These are phyloP conservation scores for Berberis vulgaris DNA, from an alignment of 164 flowering plant genomes.

Conservation along the genomic window DNA sequence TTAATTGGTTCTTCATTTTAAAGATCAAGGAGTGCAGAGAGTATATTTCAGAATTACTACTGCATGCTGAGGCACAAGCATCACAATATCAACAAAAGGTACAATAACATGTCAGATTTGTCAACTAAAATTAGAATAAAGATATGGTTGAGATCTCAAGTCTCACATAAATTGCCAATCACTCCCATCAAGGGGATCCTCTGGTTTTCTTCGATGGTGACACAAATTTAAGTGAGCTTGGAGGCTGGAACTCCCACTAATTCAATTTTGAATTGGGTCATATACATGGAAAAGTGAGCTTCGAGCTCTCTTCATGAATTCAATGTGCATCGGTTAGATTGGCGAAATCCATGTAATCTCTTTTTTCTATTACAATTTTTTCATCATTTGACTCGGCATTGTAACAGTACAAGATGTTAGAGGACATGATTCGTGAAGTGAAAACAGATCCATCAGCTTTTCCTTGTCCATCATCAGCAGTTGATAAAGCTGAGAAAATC, in stretches of 20 bases:
- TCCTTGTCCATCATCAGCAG: conserved; percentile 16
- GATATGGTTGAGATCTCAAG: background rate
- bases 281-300: too few species aligned
- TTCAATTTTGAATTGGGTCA: too few species aligned
- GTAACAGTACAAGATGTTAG: conserved; percentile 66
- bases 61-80: conserved; percentile 92
- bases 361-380: too few species aligned
- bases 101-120: conserved; percentile 7
- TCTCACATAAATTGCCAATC: too few species aligned
- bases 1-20: conserved; percentile 7
- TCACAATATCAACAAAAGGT: conserved; percentile 80
- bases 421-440: conserved; percentile 60
- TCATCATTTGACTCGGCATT: background rate
- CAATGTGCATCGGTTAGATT: too few species aligned
- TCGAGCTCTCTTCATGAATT: too few species aligned
- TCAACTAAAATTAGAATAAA: background rate
- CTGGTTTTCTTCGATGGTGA: too few species aligned
- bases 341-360: too few species aligned
- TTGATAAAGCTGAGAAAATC: conserved; percentile 42
- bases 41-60: conserved; percentile 62
- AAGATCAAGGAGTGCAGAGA: conserved; percentile 61
- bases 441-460: conserved; percentile 30
- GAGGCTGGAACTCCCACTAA: too few species aligned
- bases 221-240: too few species aligned
- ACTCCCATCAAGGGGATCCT: background rate